A percentile compares a stretch with the other conserved stretches of the same genome.
Conservation (phyloP, 306 rosid genomes). For the Prunus padus region DNA sequence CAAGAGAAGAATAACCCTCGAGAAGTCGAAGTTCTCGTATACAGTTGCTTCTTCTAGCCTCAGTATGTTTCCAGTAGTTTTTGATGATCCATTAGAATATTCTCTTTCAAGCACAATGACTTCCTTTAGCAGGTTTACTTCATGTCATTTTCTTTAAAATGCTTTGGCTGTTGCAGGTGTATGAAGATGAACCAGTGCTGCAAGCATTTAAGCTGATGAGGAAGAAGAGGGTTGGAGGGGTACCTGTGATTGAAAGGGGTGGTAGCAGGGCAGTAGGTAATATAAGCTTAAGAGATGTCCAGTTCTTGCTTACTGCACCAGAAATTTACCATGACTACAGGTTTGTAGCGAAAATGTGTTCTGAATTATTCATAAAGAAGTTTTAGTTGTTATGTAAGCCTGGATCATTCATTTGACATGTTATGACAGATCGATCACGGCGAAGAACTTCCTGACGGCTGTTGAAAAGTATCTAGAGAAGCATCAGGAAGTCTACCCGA, state of each 20-base stretch:
- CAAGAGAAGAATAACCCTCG: too few relatives aligned
- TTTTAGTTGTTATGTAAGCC: not conserved
- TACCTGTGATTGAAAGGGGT: conserved; percentile 69
- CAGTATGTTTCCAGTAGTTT: not conserved
- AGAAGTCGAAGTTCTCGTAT: too few relatives aligned
- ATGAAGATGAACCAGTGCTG: conserved; percentile 92
- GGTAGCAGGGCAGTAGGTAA: conserved; percentile 70
- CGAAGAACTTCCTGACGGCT: conserved; percentile 75
- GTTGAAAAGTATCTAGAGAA: conserved; percentile 65
- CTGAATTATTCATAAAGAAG: not conserved
- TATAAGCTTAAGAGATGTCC: conserved; percentile 84
- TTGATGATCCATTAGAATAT: not conserved
- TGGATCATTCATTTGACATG: conserved; percentile 20
- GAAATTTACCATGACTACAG: conserved; percentile 87
- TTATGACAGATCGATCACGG: conserved; percentile 69
- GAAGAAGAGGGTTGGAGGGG: conserved; percentile 83
- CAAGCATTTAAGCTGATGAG: conserved; percentile 96
- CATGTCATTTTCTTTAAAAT: not conserved
- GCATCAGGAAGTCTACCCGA: conserved; percentile 45
- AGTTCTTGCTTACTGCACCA: conserved; percentile 91
- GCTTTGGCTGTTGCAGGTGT: conserved; percentile 48
- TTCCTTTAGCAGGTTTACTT: not conserved
- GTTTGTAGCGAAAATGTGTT: conserved; percentile 36
- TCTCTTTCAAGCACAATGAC: conserved; percentile 8
- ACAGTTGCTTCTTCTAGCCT: not conserved